Evolutionary conservation across 1,139 yeast genomes (phyloP), one percentile per base, ranked within the genome.

Genomic region (Pneumocystis sp.): DNA sequence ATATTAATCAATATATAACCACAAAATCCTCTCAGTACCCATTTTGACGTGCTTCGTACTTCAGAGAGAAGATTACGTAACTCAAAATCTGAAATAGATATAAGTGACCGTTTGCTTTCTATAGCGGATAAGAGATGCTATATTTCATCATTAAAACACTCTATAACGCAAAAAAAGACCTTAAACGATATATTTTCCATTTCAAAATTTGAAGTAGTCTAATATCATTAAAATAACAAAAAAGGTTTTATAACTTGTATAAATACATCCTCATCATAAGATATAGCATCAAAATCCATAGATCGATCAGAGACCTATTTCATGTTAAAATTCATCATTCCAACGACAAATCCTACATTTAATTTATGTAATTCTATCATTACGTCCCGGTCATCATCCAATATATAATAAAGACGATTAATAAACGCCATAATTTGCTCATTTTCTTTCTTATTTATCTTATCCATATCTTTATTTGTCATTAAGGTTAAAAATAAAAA

Each of bases 31-130:
- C 29, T 17, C 31, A 45, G 8, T 35, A 86, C 96, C 99, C 98
- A 95, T 75, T 95, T 93, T 0, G 97, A 95, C 70, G 97, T 80
- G 73, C 91, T 91, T 63, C 97, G 82, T 15, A 93, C 97, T 73
- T 93, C 98, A 81, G 89, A 84, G 65, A 93, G 86, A 68, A 93
- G 80, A 65, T 86, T 87, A 67, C 95, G 83, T 67, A 93, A 81
- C 72, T 95, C 98, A 66, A 83, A 80, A 73, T 91, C 97, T n/a
- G 89, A 85, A 61, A 95, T 79, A 1, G 83, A 81, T 64, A 91
- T 78, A 66, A 83, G 82, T 34, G 89, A 89, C 70, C 96, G 83
- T 68, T 87, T 85, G 44, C 82, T 83, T 70, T 89, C 96, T 68
- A 93, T 89, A 0, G 87, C 83, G 3, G 84, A 82, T 56, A 95